Evolutionary conservation across 768 basidiomycete species (phyloP).

Genomic region (Hygrocybe coccinea): DNA sequence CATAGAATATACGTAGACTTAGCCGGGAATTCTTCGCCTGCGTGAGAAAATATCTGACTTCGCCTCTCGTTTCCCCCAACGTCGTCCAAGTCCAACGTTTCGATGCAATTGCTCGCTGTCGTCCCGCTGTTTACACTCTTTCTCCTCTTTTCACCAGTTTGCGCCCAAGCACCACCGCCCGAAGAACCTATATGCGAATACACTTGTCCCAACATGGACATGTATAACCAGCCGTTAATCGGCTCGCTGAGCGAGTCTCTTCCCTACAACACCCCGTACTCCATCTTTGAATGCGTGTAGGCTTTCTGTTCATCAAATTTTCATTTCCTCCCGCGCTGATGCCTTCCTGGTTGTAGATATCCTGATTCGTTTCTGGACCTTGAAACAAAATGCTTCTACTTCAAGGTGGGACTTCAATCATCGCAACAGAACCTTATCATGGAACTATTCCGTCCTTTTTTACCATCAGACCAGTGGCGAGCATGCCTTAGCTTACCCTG

Average conservation of each 20-base stretch:
- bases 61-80: too few relatives aligned
- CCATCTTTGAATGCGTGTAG: slow-evolving; percentile 5
- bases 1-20: too few relatives aligned
- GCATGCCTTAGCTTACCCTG: not conserved
- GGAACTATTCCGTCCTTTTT: not conserved
- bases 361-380: too few relatives aligned
- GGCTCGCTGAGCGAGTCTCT: not conserved
- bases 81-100: too few relatives aligned
- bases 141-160: not conserved
- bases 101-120: too few relatives aligned
- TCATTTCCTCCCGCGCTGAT: not conserved
- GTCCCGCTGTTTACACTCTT: not conserved
- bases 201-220: not conserved
- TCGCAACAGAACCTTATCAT: not conserved
- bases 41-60: too few relatives aligned
- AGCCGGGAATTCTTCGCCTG: too few relatives aligned
- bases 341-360: not conserved
- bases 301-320: not conserved
- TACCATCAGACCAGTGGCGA: not conserved
- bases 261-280: slow-evolving; percentile 1
- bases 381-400: slow-evolving; percentile 3
- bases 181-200: not conserved
- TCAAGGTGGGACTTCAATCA: not conserved
- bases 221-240: not conserved
- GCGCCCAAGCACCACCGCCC: not conserved